A percentile compares a stretch with the other conserved stretches of the same genome.
Conservation (phyloP, 78 protist species). For the Bigelowiella natans region DNA sequence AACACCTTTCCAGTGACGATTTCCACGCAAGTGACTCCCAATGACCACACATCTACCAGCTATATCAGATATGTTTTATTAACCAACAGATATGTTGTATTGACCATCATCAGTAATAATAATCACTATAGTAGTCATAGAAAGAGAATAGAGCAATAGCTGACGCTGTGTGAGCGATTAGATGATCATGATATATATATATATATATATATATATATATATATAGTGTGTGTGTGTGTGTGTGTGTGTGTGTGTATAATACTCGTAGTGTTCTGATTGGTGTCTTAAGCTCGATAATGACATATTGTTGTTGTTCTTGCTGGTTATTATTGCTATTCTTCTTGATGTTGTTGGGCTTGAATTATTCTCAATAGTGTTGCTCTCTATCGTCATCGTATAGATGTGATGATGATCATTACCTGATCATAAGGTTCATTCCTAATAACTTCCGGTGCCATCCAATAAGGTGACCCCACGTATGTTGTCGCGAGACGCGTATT, state of each 20-base stretch:
- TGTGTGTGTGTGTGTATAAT: not conserved
- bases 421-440: not conserved
- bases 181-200: not conserved
- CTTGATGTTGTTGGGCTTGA: no score
- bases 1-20: conserved; percentile 67
- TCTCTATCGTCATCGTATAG: not conserved
- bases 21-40: conserved; percentile 94
- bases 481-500: no score
- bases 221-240: not conserved
- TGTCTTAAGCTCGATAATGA: not conserved
- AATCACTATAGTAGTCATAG: no score
- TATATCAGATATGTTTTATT: conserved; percentile 32
- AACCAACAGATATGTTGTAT: not conserved
- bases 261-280: not conserved
- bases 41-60: conserved; percentile 91
- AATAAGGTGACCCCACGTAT: conserved; percentile 33
- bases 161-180: not conserved
- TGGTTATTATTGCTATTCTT: no score
- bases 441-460: conserved; percentile 49
- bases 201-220: not conserved
- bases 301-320: not conserved
- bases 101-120: no score
- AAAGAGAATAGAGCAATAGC: not conserved
- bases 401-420: not conserved
- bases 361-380: not conserved